phyloP scores from a whole-genome alignment of 148 eudicot genomes.

The Arbutus unedo region DNA sequence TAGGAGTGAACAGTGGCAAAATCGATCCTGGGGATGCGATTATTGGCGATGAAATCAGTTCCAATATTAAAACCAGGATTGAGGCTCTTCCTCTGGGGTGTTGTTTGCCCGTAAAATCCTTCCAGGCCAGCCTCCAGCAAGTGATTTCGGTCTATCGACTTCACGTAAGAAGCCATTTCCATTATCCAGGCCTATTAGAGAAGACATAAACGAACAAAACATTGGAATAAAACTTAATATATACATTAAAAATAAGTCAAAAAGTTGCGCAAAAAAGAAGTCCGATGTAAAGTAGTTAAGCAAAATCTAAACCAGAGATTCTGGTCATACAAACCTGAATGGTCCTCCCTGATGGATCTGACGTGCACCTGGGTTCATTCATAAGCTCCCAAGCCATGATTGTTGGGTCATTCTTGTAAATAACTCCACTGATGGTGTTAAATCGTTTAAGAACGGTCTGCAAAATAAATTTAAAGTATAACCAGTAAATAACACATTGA shows the following conservation, averaged over 20 bases:
- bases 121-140: slow-evolving; percentile 92
- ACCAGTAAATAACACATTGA: neutral
- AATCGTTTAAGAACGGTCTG: slow-evolving; percentile 78
- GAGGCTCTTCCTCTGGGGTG: slow-evolving; percentile 46
- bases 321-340: slow-evolving; percentile 54
- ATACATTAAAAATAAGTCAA: neutral
- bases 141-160: slow-evolving; percentile 83
- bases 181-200: slow-evolving; percentile 67
- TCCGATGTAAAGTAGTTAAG: neutral
- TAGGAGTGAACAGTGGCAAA: slow-evolving; percentile 89
- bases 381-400: slow-evolving; percentile 99
- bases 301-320: neutral
- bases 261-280: too few relatives aligned
- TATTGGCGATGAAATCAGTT: slow-evolving; percentile 86
- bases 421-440: slow-evolving; percentile 64
- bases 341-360: slow-evolving; percentile 89
- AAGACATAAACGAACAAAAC: slow-evolving; percentile 9
- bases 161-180: slow-evolving; percentile 91
- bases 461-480: slow-evolving; percentile 15
- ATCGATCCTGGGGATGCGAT: slow-evolving; percentile 65
- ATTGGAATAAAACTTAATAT: neutral
- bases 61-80: slow-evolving; percentile 71
- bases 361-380: slow-evolving; percentile 95
- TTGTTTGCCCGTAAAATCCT: slow-evolving; percentile 79
- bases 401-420: slow-evolving; percentile 90